Percentiles rank a stretch among this genome's conserved stretches.
These are phyloP conservation scores for Eragrostis curvula DNA, from an alignment of 176 grass and related monocot species.

Conservation along the genomic window DNA sequence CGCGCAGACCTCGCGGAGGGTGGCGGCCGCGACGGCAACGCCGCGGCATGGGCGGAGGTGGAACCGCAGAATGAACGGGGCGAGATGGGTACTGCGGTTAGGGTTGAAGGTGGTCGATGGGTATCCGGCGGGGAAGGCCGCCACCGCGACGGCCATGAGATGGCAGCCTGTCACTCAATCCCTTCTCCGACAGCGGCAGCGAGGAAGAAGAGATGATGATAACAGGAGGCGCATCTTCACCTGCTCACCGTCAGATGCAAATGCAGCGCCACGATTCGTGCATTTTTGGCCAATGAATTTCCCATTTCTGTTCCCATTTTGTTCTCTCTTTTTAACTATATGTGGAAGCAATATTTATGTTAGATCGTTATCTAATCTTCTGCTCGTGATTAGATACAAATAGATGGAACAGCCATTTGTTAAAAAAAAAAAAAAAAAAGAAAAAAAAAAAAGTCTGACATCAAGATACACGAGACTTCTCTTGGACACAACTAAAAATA, in stretches of 20 bases:
- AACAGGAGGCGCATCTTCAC: background rate
- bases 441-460: no score
- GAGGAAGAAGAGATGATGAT: background rate
- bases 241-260: background rate
- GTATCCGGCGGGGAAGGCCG: background rate
- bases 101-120: background rate
- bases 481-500: no score
- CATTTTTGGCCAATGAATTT: background rate
- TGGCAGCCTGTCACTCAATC: background rate
- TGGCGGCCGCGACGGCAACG: constrained; percentile 11
- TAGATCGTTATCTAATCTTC: no score
- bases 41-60: background rate
- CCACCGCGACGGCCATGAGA: constrained; percentile 16
- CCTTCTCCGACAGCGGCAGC: background rate
- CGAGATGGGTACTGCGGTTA: background rate
- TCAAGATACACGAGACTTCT: no score
- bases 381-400: no score
- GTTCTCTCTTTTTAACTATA: background rate
- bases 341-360: no score
- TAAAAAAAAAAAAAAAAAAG: no score
- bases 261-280: background rate
- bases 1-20: constrained; percentile 71
- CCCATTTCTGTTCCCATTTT: background rate
- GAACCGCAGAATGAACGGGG: background rate
- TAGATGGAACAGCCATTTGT: no score